phyloP scores from a whole-genome alignment of 306 rosid genomes.

The Castanospermum australe region DNA sequence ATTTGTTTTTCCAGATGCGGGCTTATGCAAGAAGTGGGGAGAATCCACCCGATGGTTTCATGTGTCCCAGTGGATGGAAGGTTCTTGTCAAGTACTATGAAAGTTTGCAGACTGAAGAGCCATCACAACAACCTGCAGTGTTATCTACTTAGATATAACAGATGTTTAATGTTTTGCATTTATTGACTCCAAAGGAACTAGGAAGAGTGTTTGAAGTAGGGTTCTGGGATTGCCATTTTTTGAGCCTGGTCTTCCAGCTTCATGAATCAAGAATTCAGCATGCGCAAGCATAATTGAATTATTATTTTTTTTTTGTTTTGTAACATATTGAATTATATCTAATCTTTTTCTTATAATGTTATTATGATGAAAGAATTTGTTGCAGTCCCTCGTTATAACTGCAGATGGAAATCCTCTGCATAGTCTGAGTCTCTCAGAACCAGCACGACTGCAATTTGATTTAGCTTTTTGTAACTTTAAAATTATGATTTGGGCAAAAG shows the following conservation, averaged over 20 bases:
- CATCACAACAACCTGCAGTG: constrained; percentile 58
- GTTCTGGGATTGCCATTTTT: constrained; percentile 33
- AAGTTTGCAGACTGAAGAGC: constrained; percentile 77
- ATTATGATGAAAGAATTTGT: neutral
- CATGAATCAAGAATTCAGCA: constrained; percentile 23
- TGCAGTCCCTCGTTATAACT: constrained; percentile 7
- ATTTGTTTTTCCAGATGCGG: constrained; percentile 68
- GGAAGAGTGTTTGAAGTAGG: constrained; percentile 17
- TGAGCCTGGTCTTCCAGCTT: constrained; percentile 35
- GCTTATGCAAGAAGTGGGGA: constrained; percentile 83
- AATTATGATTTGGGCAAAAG: no score
- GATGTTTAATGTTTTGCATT: constrained; percentile 27
- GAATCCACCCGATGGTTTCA: constrained; percentile 93
- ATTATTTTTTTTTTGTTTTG: constrained; percentile 2
- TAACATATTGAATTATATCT: constrained; percentile 17
- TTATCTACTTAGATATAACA: constrained; percentile 48
- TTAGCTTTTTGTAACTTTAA: no score
- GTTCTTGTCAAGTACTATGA: constrained; percentile 82
- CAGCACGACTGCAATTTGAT: no score
- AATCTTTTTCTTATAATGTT: neutral
- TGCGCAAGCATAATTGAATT: constrained; percentile 22
- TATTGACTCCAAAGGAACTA: neutral
- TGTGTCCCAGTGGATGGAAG: constrained; percentile 96
- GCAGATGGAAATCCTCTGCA: neutral
- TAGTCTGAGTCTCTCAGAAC: neutral